Evolutionary conservation across 768 basidiomycete species (phyloP), one percentile per base, ranked within the genome.

Genomic region (Hygrocybe coccinea): DNA sequence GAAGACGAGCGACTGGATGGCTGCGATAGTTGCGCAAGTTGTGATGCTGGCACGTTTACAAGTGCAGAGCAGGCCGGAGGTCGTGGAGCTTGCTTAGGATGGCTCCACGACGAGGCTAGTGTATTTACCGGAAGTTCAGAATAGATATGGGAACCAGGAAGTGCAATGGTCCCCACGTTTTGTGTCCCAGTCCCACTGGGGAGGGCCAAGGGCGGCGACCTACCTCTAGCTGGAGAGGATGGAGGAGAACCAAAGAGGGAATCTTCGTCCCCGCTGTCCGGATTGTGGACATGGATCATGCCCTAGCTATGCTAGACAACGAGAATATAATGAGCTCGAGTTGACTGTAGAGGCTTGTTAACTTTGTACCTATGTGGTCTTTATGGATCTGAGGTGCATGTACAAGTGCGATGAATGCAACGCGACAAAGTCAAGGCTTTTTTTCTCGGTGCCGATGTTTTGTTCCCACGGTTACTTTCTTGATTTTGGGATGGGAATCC

Each of bases 141-240:
- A 87, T 76, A 78, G 72, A 76, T 79, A 77, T 87, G 89, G 88
- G 87, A 88, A 83, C 89, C 89, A 90, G 87, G 87, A 89, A 91
- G 89, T 91, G 89, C 89, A 91, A 90, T 90, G 87, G 89, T 86
- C 89, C 88, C 89, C 89, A 91, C 89, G 82, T 91, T 90, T 87
- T 87, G 79, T 84, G 78, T 60, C 60, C 65, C 62, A 57, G 58
- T 61, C 56, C 60, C 63, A 64, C 77, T 74, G 63, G 85, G 83
- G 47, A 87, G 75, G 51, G 84, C 84, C 67, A 84, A 71, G 57
- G 82, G 82, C 56, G 81, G 80, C 73, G 84, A 85, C 85, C 86
- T 89, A 85, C 85, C 86, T 85, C 73, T 74, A 59, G 62, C 62
- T 58, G 84, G 83, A 50, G 87, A 84, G 33, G 87, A 79, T 54